Evolutionary conservation across 2,329 filamentous ascomycete genomes (phyloP).

Genomic region (Chaetomium olivaceum): DNA sequence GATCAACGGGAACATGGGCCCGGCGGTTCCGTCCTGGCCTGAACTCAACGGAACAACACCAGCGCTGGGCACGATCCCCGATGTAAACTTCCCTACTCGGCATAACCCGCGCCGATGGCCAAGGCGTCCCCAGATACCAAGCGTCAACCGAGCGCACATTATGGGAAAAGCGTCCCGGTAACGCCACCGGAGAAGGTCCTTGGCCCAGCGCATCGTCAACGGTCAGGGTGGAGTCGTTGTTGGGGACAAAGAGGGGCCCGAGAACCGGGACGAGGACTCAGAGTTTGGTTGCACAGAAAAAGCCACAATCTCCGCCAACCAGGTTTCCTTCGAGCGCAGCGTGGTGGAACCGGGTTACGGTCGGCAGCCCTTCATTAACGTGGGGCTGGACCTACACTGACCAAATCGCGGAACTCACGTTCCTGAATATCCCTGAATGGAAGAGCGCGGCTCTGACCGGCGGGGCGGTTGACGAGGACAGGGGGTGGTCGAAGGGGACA

Average conservation of each 20-base stretch:
- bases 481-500: conserved; percentile 7
- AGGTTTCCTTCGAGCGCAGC: conserved; percentile 23
- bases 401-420: conserved; percentile 36
- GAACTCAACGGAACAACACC: not conserved
- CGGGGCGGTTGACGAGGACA: conserved; percentile 25
- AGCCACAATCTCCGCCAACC: conserved; percentile 32
- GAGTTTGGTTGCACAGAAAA: conserved; percentile 22
- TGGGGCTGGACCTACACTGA: conserved; percentile 6
- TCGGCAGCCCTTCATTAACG: conserved; percentile 28
- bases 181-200: not conserved
- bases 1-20: not conserved
- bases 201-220: not conserved
- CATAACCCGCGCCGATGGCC: not conserved
- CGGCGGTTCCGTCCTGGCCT: too few relatives aligned
- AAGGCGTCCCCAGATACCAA: conserved; percentile 23
- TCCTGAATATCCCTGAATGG: conserved; percentile 36
- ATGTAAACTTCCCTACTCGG: not conserved
- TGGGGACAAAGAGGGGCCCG: not conserved
- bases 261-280: not conserved
- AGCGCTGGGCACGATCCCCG: not conserved
- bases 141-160: not conserved
- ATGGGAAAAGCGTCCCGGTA: not conserved
- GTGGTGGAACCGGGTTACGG: conserved; percentile 29
- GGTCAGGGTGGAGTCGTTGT: not conserved
- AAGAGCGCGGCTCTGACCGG: conserved; percentile 32